Base-by-base conservation (phyloP, 306 rosid genomes). In the Casuarina cunninghamiana region DNA sequence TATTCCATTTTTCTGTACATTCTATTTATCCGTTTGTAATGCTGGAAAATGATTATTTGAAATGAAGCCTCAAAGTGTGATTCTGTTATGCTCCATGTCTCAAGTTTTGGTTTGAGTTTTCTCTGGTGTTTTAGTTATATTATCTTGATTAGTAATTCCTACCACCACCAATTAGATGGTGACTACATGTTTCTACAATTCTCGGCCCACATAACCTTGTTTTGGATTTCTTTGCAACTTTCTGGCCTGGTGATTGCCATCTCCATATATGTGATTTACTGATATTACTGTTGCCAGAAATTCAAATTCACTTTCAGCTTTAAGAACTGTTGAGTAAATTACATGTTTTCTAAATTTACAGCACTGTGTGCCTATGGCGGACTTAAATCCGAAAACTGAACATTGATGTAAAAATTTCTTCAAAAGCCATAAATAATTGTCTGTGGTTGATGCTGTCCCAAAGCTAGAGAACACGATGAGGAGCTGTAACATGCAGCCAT, bases 401-500 rank as follows among this genome's bases (percentile, higher is more conserved):
- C 2, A n/a, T n/a, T 19, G 10, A 6, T 57, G 10, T 7, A 38
- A 61, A 21, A 69, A 46, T 69, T 21, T 46, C 74, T 9, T 74
- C 44, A 50, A 49, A 37, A 65, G 10, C 41, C 73, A 41, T 19
- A 66, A 61, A 65, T 16, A 21, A 66, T 6, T 11, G 41, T 32
- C 16, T n/a, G 68, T 2, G 13, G 46, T 7, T 72, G 67, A 8
- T 15, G 43, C 17, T 57, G 70, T 63, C 43, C 76, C 8, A 45
- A 51, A 48, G 53, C 32, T 45, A 69, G 37, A 12, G 5, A 49
- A 4, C 66, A 50, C 19, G 26, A 51, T 1, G 58, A 13, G 2
- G 48, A 76, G 68, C 58, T 61, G 26, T 79, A 53, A 43, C 69
- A 42, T 9, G 19, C 60, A 3, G 74, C 37, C 6, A 21, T 48